Conservation (phyloP, 345 rosid genomes). For the Cardamine chenopodiifolia region DNA sequence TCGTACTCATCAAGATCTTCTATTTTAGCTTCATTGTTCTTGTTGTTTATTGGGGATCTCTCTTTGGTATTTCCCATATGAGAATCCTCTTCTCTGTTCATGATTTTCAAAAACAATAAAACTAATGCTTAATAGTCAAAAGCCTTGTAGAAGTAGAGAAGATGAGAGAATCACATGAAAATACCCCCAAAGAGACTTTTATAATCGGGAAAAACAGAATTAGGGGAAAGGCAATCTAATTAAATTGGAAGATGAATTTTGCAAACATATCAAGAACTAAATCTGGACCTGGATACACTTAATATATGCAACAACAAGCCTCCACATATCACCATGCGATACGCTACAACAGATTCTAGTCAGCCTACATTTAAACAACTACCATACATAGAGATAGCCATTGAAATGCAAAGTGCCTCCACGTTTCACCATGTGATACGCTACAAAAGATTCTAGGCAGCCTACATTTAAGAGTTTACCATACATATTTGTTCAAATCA, state of each 20-base stretch:
- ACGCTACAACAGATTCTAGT: conserved; percentile 28
- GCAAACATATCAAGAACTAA: conserved; percentile 17
- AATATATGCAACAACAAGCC: conserved; percentile 18
- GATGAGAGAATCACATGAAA: neutral
- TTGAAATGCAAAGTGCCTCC: conserved; percentile 7
- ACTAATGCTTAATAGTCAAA: neutral
- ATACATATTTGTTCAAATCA: conserved; percentile 4
- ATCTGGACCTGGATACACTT: conserved; percentile 13
- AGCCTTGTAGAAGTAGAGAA: neutral
- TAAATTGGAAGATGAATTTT: neutral
- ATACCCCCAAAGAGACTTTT: conserved; percentile 1
- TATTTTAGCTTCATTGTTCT: no score
- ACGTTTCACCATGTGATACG: conserved; percentile 17
- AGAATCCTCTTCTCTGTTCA: conserved; percentile 38
- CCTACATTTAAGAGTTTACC: conserved; percentile 11
- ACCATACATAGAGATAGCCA: conserved; percentile 19
- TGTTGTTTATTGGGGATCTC: no score
- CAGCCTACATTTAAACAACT: neutral
- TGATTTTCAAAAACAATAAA: conserved; percentile 22
- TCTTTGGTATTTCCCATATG: conserved; percentile 4
- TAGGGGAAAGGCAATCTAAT: conserved; percentile 17
- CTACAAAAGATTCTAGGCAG: conserved; percentile 26
- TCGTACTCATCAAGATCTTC: neutral
- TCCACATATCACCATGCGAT: conserved; percentile 16
- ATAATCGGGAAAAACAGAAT: conserved; percentile 11